A percentile compares a stretch with the other conserved stretches of the same genome.
phyloP scores from a whole-genome alignment of 495 filamentous ascomycete genomes.

The Poronia punctata region DNA sequence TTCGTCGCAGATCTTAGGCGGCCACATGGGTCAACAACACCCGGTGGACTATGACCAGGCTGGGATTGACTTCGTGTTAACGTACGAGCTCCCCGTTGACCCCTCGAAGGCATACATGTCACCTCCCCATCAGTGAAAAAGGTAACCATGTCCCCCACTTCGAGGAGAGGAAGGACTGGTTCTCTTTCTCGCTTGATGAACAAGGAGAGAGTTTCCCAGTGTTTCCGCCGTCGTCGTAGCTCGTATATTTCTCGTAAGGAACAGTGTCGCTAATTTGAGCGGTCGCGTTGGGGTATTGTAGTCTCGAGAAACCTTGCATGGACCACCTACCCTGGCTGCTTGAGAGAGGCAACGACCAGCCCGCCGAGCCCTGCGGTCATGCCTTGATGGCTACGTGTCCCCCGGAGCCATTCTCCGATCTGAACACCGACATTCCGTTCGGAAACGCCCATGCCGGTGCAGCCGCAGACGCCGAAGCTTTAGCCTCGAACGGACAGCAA shows the following conservation, averaged over 20 bases:
- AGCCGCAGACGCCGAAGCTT: slow-evolving; percentile 22
- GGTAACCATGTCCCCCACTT: slow-evolving; percentile 58
- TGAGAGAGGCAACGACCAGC: slow-evolving; percentile 48
- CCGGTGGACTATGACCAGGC: slow-evolving; percentile 75
- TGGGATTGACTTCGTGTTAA: slow-evolving; percentile 92
- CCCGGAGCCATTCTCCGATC: slow-evolving; percentile 47
- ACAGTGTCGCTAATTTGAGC: slow-evolving; percentile 29
- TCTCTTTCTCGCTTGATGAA: slow-evolving; percentile 11
- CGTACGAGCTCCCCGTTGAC: slow-evolving; percentile 59
- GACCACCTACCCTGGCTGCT: slow-evolving; percentile 80
- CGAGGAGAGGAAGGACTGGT: slow-evolving; percentile 30
- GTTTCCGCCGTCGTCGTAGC: slow-evolving; percentile 1
- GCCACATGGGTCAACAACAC: slow-evolving; percentile 30
- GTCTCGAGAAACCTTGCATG: slow-evolving; percentile 91
- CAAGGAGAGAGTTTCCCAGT: slow-evolving; percentile 18
- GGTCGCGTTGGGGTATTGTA: slow-evolving; percentile 35
- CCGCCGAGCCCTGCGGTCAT: slow-evolving; percentile 60
- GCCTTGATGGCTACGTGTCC: slow-evolving; percentile 87
- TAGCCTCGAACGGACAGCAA: slow-evolving; percentile 24
- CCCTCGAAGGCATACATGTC: slow-evolving; percentile 57
- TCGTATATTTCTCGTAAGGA: slow-evolving; percentile 5
- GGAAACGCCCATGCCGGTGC: slow-evolving; percentile 26
- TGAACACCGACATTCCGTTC: slow-evolving; percentile 44
- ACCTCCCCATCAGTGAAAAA: slow-evolving; percentile 52
- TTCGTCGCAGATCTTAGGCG: slow-evolving; percentile 32